These are phyloP conservation scores for Trebouxia sp. DNA, from an alignment of 139 green algal species.

Conservation along the genomic window DNA sequence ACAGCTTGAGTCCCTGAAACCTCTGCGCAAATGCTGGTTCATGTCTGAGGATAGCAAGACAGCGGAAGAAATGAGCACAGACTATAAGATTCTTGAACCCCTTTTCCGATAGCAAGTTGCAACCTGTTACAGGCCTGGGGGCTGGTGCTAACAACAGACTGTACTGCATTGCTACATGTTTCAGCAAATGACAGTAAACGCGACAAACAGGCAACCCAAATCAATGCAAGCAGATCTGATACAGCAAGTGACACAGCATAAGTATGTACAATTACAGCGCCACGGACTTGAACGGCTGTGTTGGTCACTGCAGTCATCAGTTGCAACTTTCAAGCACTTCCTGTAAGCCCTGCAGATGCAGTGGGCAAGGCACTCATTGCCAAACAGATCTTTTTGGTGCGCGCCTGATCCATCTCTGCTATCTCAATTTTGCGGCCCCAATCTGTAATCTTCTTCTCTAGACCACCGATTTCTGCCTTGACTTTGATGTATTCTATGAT, in stretches of 20 bases:
- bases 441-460: constrained; percentile 67
- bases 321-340: too few species aligned
- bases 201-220: too few species aligned
- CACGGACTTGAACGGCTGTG: background rate
- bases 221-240: too few species aligned
- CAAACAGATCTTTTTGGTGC: constrained; percentile 31
- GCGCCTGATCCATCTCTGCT: constrained; percentile 57
- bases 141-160: too few species aligned
- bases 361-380: constrained; percentile 12
- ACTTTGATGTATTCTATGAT: constrained; percentile 89
- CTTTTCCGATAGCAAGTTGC: background rate
- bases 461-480: constrained; percentile 66
- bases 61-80: background rate
- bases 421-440: constrained; percentile 80
- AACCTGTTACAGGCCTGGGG: too few species aligned
- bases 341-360: too few species aligned
- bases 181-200: too few species aligned
- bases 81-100: constrained; percentile 20
- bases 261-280: too few species aligned
- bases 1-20: constrained; percentile 28
- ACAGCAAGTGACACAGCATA: too few species aligned
- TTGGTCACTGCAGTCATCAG: constrained; percentile 1
- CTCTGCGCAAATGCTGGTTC: constrained; percentile 11
- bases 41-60: background rate
- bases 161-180: too few species aligned